Conservation (phyloP, 1,284 basidiomycete species). For the Taiwanofungus camphoratus region DNA sequence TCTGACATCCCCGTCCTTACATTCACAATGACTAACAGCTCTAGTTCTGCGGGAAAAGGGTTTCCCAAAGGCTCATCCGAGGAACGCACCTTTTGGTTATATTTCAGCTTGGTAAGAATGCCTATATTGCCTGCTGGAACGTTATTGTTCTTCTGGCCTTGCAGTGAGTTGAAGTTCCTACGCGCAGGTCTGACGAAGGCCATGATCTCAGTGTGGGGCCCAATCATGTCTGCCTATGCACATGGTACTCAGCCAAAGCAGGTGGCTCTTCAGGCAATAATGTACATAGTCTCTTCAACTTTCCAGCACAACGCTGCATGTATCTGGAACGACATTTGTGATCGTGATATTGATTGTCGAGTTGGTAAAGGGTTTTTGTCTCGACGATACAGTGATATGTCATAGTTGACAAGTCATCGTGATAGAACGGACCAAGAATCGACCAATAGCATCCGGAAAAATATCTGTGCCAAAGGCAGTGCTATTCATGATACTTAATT, state of each 20-base stretch:
- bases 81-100: no score
- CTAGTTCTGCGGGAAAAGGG: no score
- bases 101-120: conserved; percentile 24
- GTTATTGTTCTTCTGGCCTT: conserved; percentile 31
- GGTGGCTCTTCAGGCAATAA: conserved; percentile 14
- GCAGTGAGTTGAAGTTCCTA: conserved; percentile 18
- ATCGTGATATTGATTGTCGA: conserved; percentile 33
- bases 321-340: conserved; percentile 35
- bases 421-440: conserved; percentile 21
- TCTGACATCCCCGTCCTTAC: no score
- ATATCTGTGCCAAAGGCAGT: conserved; percentile 5
- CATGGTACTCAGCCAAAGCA: conserved; percentile 10
- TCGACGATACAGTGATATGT: background rate
- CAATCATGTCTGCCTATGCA: conserved; percentile 23
- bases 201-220: conserved; percentile 18
- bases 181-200: background rate
- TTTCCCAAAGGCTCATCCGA: no score
- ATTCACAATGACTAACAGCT: no score
- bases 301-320: conserved; percentile 29
- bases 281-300: conserved; percentile 21
- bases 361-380: conserved; percentile 23
- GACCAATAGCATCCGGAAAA: conserved; percentile 7
- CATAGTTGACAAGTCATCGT: background rate
- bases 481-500: conserved; percentile 3
- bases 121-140: conserved; percentile 29